phyloP scores from a whole-genome alignment of 768 basidiomycete genomes.

The Steccherinum ochraceum region DNA sequence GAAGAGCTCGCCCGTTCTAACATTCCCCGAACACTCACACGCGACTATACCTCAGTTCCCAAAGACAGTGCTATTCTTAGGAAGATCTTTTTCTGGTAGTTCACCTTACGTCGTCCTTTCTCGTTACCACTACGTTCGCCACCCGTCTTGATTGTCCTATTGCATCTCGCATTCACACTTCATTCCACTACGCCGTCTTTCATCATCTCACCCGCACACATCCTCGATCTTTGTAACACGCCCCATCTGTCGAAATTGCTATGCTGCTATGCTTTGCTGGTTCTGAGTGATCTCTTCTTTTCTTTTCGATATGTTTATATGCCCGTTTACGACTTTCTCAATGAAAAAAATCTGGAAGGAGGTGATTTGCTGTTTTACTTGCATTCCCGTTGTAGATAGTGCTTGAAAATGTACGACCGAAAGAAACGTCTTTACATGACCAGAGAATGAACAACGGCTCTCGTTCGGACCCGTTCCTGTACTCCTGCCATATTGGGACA shows the following conservation, averaged over 20 bases:
- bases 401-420: not conserved
- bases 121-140: not conserved
- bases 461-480: not conserved
- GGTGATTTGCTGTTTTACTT: no score
- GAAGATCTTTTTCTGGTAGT: constrained; percentile 22
- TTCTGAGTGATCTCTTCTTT: not conserved
- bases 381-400: no score
- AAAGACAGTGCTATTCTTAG: constrained; percentile 23
- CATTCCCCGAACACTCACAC: constrained; percentile 14
- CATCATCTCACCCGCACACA: no score
- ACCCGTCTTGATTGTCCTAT: not conserved
- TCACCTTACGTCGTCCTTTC: not conserved
- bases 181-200: not conserved
- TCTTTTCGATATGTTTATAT: not conserved
- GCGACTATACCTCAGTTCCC: constrained; percentile 18
- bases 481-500: not conserved
- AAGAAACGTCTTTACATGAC: not conserved
- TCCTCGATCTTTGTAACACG: not conserved
- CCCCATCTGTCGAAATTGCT: not conserved
- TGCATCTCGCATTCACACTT: not conserved
- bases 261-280: constrained; percentile 3
- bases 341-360: no score
- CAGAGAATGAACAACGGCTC: not conserved
- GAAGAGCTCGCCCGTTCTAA: constrained; percentile 9
- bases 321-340: no score